A percentile compares a stretch with the other conserved stretches of the same genome.
Conservation (phyloP, 305 asterid genomes). For the Plantago rigida region DNA sequence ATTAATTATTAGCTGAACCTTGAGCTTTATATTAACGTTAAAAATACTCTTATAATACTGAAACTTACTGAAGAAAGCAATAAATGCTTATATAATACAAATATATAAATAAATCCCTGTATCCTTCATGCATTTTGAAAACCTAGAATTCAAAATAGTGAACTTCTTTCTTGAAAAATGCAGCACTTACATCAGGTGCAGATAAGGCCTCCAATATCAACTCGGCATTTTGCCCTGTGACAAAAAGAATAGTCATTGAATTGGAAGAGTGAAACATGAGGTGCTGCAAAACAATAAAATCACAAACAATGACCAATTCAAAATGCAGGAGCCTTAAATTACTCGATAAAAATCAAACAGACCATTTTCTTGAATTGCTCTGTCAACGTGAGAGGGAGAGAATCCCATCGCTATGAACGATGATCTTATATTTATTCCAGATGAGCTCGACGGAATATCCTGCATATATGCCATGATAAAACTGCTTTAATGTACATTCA, state of each 20-base stretch:
- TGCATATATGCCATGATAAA: conserved; percentile 15
- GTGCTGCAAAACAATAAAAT: not conserved
- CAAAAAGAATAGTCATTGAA: conserved; percentile 22
- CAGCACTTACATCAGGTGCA: conserved; percentile 58
- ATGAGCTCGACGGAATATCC: conserved; percentile 72
- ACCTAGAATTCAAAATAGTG: no score
- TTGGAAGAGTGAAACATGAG: not conserved
- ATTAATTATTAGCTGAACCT: no score
- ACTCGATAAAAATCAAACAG: conserved; percentile 18
- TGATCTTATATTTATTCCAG: conserved; percentile 51
- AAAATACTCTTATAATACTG: no score
- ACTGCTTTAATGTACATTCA: not conserved
- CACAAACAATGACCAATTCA: conserved; percentile 7
- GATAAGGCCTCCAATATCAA: conserved; percentile 64
- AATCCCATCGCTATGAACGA: conserved; percentile 85
- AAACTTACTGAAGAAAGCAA: no score
- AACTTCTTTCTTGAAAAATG: not conserved
- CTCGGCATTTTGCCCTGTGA: conserved; percentile 67
- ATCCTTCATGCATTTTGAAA: no score
- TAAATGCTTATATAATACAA: no score
- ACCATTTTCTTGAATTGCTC: conserved; percentile 73
- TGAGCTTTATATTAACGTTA: no score
- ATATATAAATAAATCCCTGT: no score
- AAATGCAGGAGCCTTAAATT: conserved; percentile 19
- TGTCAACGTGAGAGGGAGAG: conserved; percentile 54